A percentile compares a stretch with the other conserved stretches of the same genome.
Evolutionary conservation across 2,329 filamentous ascomycete genomes (phyloP).

Genomic region (Ceratocystis ficicola): DNA sequence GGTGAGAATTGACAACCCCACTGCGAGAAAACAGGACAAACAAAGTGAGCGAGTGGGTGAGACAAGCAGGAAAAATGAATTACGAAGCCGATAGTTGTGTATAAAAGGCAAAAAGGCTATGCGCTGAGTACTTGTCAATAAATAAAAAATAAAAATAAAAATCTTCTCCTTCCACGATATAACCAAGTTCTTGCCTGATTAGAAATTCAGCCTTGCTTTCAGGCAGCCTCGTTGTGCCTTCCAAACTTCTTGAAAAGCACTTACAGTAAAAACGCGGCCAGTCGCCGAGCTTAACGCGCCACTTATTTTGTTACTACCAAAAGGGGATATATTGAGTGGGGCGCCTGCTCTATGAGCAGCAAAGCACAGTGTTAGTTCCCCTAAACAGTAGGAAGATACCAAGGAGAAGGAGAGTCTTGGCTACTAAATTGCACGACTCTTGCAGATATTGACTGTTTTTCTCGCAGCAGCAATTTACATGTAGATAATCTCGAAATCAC

Average conservation of each 20-base stretch:
- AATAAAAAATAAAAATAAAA: background rate
- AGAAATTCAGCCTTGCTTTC: background rate
- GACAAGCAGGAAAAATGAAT: background rate
- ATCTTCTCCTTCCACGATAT: background rate
- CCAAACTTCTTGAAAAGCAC: background rate
- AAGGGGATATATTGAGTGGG: slow-evolving; percentile 6
- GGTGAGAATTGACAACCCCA: background rate
- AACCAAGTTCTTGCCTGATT: background rate
- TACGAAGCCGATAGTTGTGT: background rate
- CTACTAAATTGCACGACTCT: too few relatives aligned
- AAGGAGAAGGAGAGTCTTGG: too few relatives aligned
- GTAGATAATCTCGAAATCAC: too few relatives aligned
- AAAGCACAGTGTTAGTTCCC: too few relatives aligned
- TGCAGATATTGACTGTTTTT: too few relatives aligned
- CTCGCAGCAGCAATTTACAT: too few relatives aligned
- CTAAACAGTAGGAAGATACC: too few relatives aligned
- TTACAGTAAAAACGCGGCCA: too few relatives aligned
- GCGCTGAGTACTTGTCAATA: background rate
- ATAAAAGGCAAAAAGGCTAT: background rate
- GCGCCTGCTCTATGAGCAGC: background rate
- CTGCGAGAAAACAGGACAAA: background rate
- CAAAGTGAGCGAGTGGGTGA: background rate
- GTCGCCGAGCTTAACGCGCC: background rate
- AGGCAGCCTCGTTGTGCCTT: background rate
- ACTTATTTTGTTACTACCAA: background rate